A percentile compares a stretch with the other conserved stretches of the same genome.
Conservation (phyloP, 768 basidiomycete genomes). For the Trametes cubensis region DNA sequence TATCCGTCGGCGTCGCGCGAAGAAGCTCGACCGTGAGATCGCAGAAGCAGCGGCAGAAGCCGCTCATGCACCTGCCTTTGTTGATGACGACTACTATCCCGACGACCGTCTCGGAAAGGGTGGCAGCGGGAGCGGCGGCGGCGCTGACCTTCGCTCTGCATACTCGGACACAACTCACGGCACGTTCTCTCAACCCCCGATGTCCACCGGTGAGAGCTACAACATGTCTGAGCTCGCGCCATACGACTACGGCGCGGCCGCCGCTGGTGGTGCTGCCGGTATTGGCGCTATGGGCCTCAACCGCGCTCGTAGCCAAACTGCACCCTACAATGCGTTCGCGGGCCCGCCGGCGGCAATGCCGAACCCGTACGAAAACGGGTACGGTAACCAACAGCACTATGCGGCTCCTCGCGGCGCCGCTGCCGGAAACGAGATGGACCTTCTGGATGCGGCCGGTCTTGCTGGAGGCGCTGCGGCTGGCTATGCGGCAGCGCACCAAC, state of each 20-base stretch:
- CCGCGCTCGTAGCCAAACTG: constrained; percentile 35
- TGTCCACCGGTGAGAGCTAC: constrained; percentile 46
- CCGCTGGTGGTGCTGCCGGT: constrained; percentile 40
- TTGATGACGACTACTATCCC: constrained; percentile 53
- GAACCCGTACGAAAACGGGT: constrained; percentile 26
- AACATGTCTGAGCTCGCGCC: constrained; percentile 52
- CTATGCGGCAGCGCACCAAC: constrained; percentile 10
- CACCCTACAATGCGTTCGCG: constrained; percentile 45
- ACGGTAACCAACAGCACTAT: constrained; percentile 11
- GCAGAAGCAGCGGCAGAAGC: constrained; percentile 72
- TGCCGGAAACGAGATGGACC: constrained; percentile 17
- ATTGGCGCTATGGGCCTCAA: constrained; percentile 40
- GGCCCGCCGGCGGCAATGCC: constrained; percentile 32
- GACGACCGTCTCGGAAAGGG: constrained; percentile 24
- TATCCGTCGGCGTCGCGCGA: constrained; percentile 64
- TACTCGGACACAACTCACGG: constrained; percentile 60
- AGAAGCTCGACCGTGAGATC: constrained; percentile 72
- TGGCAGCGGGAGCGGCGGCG: constrained; percentile 1
- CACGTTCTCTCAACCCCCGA: constrained; percentile 49
- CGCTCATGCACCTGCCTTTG: constrained; percentile 50
- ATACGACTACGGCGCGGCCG: constrained; percentile 39
- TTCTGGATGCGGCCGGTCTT: constrained; percentile 32
- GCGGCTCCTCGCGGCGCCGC: no score
- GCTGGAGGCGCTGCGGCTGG: constrained; percentile 23
- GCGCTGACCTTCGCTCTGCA: constrained; percentile 25